A percentile compares a stretch with the other conserved stretches of the same genome.
Conservation (phyloP, 192 early-diverging fungal species). For the Spizellomyces sp. region DNA sequence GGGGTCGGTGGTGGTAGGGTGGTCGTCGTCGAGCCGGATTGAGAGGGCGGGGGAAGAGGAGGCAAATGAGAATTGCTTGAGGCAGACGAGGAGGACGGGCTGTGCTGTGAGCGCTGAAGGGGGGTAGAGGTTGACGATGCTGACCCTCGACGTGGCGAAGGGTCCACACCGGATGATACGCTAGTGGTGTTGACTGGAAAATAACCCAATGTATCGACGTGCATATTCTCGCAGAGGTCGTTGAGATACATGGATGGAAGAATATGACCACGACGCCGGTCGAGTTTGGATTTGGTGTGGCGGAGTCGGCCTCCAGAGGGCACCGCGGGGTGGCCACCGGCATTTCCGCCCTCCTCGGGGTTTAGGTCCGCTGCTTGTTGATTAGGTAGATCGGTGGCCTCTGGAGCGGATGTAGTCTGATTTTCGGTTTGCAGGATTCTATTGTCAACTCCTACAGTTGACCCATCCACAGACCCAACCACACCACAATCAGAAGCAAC, state of each 20-base stretch:
- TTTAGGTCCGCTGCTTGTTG: background rate
- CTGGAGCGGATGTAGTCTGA: background rate
- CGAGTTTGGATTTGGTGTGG: conserved; percentile 9
- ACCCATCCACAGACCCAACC: conserved; percentile 6
- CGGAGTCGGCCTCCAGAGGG: background rate
- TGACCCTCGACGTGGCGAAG: background rate
- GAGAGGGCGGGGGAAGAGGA: background rate
- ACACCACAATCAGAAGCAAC: conserved; percentile 5
- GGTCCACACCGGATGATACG: background rate
- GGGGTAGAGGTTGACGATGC: background rate
- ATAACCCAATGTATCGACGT: background rate
- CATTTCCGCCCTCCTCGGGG: background rate
- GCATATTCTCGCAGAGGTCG: conserved; percentile 1
- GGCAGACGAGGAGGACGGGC: background rate
- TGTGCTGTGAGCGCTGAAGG: background rate
- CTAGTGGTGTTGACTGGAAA: background rate
- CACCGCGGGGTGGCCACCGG: background rate
- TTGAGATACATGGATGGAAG: conserved; percentile 2
- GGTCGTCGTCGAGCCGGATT: too few relatives aligned
- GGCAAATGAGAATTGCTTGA: background rate
- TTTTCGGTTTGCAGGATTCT: background rate
- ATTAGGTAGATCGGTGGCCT: background rate
- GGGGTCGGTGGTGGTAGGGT: background rate
- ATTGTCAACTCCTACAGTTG: background rate
- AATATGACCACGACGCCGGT: conserved; percentile 23